These are phyloP conservation scores for Phytopythium helicoides DNA, from an alignment of 352 stramenopile species.

Conservation along the genomic window DNA sequence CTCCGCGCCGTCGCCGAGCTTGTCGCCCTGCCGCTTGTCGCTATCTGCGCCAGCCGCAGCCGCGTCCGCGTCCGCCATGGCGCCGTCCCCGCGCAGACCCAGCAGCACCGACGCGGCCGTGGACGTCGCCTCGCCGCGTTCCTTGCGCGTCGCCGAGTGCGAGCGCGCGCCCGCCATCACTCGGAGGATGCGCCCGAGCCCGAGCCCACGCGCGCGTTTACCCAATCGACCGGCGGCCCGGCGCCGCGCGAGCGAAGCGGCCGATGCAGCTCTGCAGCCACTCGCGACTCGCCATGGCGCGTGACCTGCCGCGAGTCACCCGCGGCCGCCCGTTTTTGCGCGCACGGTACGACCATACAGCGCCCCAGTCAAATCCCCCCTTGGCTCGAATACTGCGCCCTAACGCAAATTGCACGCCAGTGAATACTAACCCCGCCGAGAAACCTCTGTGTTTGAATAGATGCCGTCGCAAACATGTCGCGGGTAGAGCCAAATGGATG, in stretches of 20 bases:
- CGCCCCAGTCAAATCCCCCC: not conserved
- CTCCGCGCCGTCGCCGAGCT: conserved; percentile 1
- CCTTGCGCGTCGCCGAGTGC: not conserved
- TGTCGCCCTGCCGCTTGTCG: not conserved
- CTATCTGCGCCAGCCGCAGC: too few relatives aligned
- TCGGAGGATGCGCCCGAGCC: not conserved
- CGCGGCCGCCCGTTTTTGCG: conserved; percentile 6
- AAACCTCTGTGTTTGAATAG: too few relatives aligned
- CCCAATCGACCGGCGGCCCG: not conserved
- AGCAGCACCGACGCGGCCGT: conserved; percentile 7
- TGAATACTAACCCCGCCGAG: conserved; percentile 2
- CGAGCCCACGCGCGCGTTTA: too few relatives aligned
- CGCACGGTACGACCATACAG: conserved; percentile 3
- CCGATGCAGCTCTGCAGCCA: conserved; percentile 1
- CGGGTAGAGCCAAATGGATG: too few relatives aligned
- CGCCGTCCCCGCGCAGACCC: conserved; percentile 1
- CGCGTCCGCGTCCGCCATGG: conserved; percentile 2
- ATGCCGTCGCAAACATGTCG: too few relatives aligned
- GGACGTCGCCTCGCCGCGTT: not conserved
- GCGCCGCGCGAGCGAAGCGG: not conserved
- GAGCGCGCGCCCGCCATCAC: conserved; percentile 2
- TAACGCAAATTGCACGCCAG: not conserved
- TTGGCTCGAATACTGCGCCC: not conserved
- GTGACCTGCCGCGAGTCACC: conserved; percentile 8
- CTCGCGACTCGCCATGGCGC: not conserved